Evolutionary conservation across 1,284 basidiomycete species (phyloP), one percentile per base, ranked within the genome.

Genomic region (Mrakiaceae sp.): DNA sequence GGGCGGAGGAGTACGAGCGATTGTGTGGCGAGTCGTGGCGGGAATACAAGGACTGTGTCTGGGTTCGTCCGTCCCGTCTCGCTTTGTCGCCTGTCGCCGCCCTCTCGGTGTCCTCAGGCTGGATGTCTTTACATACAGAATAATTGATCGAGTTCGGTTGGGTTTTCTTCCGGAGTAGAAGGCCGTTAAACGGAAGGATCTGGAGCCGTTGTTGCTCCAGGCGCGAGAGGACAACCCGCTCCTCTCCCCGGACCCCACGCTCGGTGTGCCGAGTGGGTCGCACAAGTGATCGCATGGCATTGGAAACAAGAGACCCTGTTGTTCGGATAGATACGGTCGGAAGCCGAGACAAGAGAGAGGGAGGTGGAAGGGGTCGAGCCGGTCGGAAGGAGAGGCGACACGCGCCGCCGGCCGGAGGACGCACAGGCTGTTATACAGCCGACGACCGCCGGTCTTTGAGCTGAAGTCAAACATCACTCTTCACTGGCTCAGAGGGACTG

Each of bases 161-260:
- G 47, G 7, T 46, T 39, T 60, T 16, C 46, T 61, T 39, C 54
- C 27, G 5, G 10, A 46, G 11, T 72, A 95, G 92, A 84, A 81
- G 77, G 90, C 90, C 0, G 86, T 96, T 48, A 84, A 83, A 66
- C 83, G 86, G 39, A 89, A 87, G 71, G 85, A 87, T 5, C 79
- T 96, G 27, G 85, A 86, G 39, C 81, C 82, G 3, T 77, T 95
- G 60, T 80, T 96, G 6, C 80, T 85, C 57, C 87, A 90, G 74
- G 90, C 92, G 4, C 80, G 89, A 66, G 80, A 84, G 66, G 90
- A 93, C 68, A 88, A 91, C 71, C 88, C 90, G 0, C 76, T 92
- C 5, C 49, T 61, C 14, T 27, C 40, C 5, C 60, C 60, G n/a
- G 42, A 54, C 52, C 42, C 52, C 27, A 27, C 27, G 27, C 27